Evolutionary conservation across 352 stramenopile genomes (phyloP).

Genomic region (Pythium phragmitis): DNA sequence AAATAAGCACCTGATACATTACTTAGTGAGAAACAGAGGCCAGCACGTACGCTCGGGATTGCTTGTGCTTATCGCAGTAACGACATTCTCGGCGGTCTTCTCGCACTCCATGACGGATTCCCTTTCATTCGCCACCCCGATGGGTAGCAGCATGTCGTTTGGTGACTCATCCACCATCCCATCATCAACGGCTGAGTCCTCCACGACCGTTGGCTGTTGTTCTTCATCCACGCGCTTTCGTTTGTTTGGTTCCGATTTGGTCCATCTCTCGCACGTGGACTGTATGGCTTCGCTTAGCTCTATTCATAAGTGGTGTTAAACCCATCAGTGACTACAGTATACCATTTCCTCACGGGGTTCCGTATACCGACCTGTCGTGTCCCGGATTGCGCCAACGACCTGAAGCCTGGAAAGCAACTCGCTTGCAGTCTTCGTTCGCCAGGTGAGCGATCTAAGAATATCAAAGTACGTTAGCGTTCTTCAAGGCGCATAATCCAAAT

Average conservation of each 20-base stretch:
- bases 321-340: not conserved
- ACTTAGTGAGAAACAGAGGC: not conserved
- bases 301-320: not conserved
- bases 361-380: conserved; percentile 12
- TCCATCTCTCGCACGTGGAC: conserved; percentile 34
- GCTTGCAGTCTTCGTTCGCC: conserved; percentile 48
- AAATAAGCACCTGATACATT: not conserved
- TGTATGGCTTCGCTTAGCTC: conserved; percentile 12
- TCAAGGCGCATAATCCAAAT: not conserved
- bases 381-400: not conserved
- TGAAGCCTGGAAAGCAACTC: conserved; percentile 45
- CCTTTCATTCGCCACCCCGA: not conserved
- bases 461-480: not conserved
- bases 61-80: not conserved
- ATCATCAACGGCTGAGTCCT: not conserved
- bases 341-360: not conserved
- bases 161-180: not conserved
- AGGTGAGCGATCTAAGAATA: conserved; percentile 48
- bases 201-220: not conserved
- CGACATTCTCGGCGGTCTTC: conserved; percentile 4
- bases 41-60: not conserved
- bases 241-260: conserved; percentile 37
- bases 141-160: not conserved
- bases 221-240: conserved; percentile 30
- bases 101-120: not conserved